A percentile compares a stretch with the other conserved stretches of the same genome.
Evolutionary conservation across 805 yeast genomes (phyloP).

Genomic region (Zygosaccharomyces rouxii): DNA sequence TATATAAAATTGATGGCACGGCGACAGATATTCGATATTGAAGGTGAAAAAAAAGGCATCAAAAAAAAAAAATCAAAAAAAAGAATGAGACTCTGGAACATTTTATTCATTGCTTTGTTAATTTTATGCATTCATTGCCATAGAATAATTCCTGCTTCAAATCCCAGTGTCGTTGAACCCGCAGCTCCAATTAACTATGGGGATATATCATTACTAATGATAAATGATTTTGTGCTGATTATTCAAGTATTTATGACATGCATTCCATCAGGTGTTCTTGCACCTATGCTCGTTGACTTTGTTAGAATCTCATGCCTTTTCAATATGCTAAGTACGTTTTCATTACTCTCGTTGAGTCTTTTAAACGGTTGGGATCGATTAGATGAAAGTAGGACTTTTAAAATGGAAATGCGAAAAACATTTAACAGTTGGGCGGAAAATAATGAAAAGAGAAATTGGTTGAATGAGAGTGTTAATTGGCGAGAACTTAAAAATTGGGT

Average conservation of each 20-base stretch:
- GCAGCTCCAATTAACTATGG: constrained; percentile 10
- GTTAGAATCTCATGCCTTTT: constrained; percentile 13
- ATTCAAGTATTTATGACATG: constrained; percentile 15
- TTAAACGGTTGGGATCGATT: constrained; percentile 14
- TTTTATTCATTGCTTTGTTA: not conserved
- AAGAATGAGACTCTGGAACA: not conserved
- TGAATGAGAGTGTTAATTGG: not conserved
- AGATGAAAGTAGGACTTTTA: constrained; percentile 13
- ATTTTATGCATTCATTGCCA: not conserved
- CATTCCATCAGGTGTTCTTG: constrained; percentile 11
- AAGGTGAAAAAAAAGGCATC: not conserved
- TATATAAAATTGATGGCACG: not conserved
- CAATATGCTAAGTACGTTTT: constrained; percentile 13
- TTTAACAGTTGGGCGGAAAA: constrained; percentile 14
- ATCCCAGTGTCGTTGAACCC: not conserved
- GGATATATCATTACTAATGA: constrained; percentile 8
- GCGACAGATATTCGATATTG: not conserved
- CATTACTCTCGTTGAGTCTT: constrained; percentile 11
- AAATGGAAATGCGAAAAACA: constrained; percentile 7
- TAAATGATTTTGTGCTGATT: constrained; percentile 13
- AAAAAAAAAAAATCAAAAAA: not conserved
- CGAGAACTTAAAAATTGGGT: constrained; percentile 6
- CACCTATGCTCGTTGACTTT: constrained; percentile 11
- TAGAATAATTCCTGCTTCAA: not conserved
- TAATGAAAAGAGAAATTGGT: constrained; percentile 4